Percentiles rank a stretch among this genome's conserved stretches.
phyloP scores from a whole-genome alignment of 805 yeast genomes.

The Wilhelminamyces savonicus region DNA sequence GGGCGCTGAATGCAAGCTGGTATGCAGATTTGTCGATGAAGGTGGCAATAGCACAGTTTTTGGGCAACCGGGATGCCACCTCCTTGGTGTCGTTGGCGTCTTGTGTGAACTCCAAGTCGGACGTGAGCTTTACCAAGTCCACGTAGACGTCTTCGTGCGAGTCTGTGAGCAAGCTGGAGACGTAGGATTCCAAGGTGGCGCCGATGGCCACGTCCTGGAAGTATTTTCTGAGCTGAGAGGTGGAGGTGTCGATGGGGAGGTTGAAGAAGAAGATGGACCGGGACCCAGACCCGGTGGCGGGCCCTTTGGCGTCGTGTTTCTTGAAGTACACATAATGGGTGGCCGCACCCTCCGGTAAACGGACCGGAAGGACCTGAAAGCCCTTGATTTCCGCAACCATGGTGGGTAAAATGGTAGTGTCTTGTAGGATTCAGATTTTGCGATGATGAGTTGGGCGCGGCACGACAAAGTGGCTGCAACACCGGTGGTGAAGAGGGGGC shows the following conservation, averaged over 20 bases:
- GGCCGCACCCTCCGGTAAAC: constrained; percentile 28
- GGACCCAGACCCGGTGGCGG: constrained; percentile 13
- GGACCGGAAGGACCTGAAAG: constrained; percentile 45
- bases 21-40: constrained; percentile 69
- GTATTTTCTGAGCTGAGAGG: constrained; percentile 47
- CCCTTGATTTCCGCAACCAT: constrained; percentile 46
- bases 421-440: too few species aligned
- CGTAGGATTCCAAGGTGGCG: constrained; percentile 50
- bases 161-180: constrained; percentile 30
- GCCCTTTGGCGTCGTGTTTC: constrained; percentile 49
- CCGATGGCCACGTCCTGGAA: constrained; percentile 58
- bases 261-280: constrained; percentile 71
- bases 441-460: too few species aligned
- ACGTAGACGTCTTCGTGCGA: constrained; percentile 39
- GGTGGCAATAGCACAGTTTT: constrained; percentile 66
- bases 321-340: constrained; percentile 60
- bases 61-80: constrained; percentile 48
- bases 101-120: constrained; percentile 39
- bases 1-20: constrained; percentile 55
- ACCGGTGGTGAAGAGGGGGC: too few species aligned
- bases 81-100: constrained; percentile 16
- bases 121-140: constrained; percentile 52
- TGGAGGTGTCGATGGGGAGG: constrained; percentile 58
- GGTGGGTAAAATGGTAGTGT: not conserved
- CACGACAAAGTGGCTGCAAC: too few species aligned